phyloP scores from a whole-genome alignment of 148 eudicot species.

The Amaranthus hypochondriacus region DNA sequence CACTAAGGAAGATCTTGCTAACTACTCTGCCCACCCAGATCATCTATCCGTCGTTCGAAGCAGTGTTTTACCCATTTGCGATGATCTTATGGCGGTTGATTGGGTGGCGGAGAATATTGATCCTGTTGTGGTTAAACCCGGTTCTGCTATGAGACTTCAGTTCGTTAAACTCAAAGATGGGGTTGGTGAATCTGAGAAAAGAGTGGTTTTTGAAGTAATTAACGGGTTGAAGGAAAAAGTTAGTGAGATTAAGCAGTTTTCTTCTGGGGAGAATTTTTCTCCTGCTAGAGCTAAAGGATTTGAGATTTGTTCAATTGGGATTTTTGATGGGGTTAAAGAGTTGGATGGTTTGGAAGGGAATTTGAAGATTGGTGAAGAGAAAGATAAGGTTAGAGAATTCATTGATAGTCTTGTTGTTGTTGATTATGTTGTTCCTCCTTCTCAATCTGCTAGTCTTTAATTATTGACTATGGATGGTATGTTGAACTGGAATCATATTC shows the following conservation, averaged over 20 bases:
- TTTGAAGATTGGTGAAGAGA: slow-evolving; percentile 41
- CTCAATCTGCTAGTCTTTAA: slow-evolving; percentile 40
- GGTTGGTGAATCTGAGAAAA: slow-evolving; percentile 45
- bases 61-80: slow-evolving; percentile 51
- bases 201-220: slow-evolving; percentile 43
- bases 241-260: slow-evolving; percentile 37
- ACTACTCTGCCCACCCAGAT: slow-evolving; percentile 51
- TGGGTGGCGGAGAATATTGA: slow-evolving; percentile 39
- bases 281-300: slow-evolving; percentile 82
- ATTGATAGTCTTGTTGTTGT: slow-evolving; percentile 56
- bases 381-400: slow-evolving; percentile 60
- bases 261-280: slow-evolving; percentile 76
- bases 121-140: slow-evolving; percentile 27
- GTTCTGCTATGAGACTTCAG: slow-evolving; percentile 62
- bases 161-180: slow-evolving; percentile 64
- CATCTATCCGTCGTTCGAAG: slow-evolving; percentile 55
- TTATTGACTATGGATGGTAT: neutral
- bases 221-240: slow-evolving; percentile 53
- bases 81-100: slow-evolving; percentile 84
- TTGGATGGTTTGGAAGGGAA: slow-evolving; percentile 48
- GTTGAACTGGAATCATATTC: too few species aligned
- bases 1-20: slow-evolving; percentile 46
- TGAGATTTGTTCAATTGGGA: slow-evolving; percentile 60
- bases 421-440: slow-evolving; percentile 60
- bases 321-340: slow-evolving; percentile 45